Evolutionary conservation across 2,329 filamentous ascomycete species (phyloP).

Genomic region (Fusarium ramigenum): DNA sequence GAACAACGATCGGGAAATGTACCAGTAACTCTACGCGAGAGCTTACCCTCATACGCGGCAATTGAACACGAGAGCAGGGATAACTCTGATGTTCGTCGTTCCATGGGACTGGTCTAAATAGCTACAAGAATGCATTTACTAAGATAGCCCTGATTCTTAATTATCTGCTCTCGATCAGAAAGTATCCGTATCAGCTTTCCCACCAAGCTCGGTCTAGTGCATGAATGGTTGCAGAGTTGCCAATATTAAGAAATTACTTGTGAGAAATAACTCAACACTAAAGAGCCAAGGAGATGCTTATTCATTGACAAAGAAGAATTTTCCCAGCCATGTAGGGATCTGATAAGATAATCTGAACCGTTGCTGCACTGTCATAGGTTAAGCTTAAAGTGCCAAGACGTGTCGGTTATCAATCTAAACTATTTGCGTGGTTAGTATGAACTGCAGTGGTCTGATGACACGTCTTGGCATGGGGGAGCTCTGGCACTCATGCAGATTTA

Average conservation of each 20-base stretch:
- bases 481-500: neutral
- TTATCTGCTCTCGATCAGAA: neutral
- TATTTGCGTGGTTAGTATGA: neutral
- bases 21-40: no score
- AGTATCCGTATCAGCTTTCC: no score
- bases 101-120: no score
- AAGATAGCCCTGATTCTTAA: neutral
- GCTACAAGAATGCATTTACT: rapidly evolving
- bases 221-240: no score
- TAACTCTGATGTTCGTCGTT: neutral
- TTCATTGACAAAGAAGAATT: no score
- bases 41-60: no score
- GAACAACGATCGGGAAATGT: no score
- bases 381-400: neutral
- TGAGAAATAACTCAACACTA: neutral
- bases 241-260: no score
- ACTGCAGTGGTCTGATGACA: neutral
- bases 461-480: neutral
- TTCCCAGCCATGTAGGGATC: neutral
- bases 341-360: neutral
- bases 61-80: neutral
- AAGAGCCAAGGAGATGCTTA: neutral
- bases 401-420: neutral
- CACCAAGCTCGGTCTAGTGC: rapidly evolving
- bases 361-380: neutral